Evolutionary conservation across 1,284 basidiomycete species (phyloP).

Genomic region (Rugosomyces carneus): DNA sequence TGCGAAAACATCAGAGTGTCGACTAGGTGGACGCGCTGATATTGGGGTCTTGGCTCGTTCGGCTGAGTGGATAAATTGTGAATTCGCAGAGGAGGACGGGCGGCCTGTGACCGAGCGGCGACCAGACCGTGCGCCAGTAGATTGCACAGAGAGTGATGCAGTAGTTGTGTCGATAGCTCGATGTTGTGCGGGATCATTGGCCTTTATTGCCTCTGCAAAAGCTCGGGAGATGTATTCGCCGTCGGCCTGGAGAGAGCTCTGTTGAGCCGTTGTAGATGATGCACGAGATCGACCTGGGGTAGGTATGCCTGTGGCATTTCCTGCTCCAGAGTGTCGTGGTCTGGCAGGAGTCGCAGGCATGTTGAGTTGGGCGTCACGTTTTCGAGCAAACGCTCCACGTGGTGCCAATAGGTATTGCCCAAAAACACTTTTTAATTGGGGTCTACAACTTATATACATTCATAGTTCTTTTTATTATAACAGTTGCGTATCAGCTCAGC

Average conservation of each 20-base stretch:
- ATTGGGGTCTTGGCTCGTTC: conserved; percentile 49
- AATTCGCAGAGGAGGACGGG: conserved; percentile 43
- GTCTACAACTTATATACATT: no score
- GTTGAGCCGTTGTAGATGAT: conserved; percentile 42
- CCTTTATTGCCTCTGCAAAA: conserved; percentile 69
- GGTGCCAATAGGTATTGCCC: background rate
- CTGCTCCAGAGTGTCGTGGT: conserved; percentile 40
- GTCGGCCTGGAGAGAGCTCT: conserved; percentile 32
- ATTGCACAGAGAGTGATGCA: conserved; percentile 46
- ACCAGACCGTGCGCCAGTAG: conserved; percentile 26
- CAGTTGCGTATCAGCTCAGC: no score
- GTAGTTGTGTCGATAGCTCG: conserved; percentile 39
- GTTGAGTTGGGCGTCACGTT: conserved; percentile 4
- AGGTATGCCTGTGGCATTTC: conserved; percentile 52
- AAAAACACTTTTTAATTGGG: no score
- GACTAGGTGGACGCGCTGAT: conserved; percentile 49
- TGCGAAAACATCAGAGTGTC: conserved; percentile 51
- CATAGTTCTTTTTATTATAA: no score
- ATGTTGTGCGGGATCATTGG: conserved; percentile 72
- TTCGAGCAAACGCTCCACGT: conserved; percentile 10
- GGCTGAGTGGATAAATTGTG: conserved; percentile 17
- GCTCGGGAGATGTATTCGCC: conserved; percentile 56
- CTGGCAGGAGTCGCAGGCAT: conserved; percentile 17
- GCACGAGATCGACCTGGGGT: conserved; percentile 68
- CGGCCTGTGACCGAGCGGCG: conserved; percentile 37